Conservation (phyloP, 78 protist species). For the Dictyostelium citrinum region DNA sequence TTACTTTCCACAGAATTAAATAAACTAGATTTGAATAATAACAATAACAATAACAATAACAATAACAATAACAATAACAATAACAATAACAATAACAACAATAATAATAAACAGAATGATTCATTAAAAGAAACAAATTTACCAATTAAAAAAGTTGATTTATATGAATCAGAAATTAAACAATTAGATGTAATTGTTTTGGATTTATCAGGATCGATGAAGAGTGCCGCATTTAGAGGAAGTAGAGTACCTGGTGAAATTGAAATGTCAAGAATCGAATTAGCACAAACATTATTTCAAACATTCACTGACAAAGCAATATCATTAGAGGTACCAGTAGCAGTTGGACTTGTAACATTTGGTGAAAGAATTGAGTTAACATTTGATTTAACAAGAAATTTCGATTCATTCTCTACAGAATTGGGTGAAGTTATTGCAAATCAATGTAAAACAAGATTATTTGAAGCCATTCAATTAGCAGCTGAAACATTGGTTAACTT, state of each 20-base stretch:
- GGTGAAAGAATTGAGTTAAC: constrained; percentile 14
- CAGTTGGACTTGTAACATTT: constrained; percentile 50
- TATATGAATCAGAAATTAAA: background rate
- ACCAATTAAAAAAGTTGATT: background rate
- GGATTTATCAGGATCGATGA: constrained; percentile 62
- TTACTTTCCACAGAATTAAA: background rate
- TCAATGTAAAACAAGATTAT: constrained; percentile 23
- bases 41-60: background rate
- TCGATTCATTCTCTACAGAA: constrained; percentile 44
- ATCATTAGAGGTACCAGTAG: background rate
- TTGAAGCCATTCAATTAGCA: constrained; percentile 41
- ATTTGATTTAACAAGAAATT: constrained; percentile 25
- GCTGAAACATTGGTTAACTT: constrained; percentile 20
- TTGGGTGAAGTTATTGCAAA: constrained; percentile 45
- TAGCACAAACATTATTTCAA: constrained; percentile 55
- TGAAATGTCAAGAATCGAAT: constrained; percentile 68
- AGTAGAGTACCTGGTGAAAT: constrained; percentile 32
- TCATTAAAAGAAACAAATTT: background rate
- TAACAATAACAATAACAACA: constrained; percentile 1
- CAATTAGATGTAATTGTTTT: constrained; percentile 34
- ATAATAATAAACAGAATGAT: background rate
- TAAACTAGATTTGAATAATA: background rate
- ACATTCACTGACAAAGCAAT: constrained; percentile 54
- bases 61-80: background rate
- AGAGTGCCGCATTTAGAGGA: constrained; percentile 1